Evolutionary conservation across 2,329 filamentous ascomycete species (phyloP), one percentile per base, ranked within the genome.

Genomic region (Fusarium verrucosum): DNA sequence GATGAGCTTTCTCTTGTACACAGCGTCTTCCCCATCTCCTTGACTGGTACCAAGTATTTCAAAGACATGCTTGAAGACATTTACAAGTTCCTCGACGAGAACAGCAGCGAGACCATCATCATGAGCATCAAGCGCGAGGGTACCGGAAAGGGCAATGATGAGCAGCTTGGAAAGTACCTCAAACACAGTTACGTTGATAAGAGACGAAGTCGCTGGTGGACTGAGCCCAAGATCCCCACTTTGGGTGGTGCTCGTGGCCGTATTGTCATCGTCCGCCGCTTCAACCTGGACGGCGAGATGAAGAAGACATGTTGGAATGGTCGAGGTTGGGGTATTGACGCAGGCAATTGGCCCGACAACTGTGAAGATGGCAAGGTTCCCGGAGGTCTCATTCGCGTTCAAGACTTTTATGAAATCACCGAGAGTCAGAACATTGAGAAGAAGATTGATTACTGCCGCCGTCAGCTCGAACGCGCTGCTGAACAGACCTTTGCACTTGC

Each of bases 91-190:
- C 85, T 98, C 14, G 84, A 90, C 26, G 79, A 83, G 23, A 89
- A 97, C 75, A 90, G 92, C 0, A 87, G 85, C 57, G 95, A 99
- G 79, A 90, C 90, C 0, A 80, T 99, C 60, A 87, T 98, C 69
- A 84, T 98, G 77, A 94, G 90, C 52, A 74, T 99, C 70, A 99
- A 99, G 80, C 89, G 93, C 59, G 95, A 99, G 79, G 95, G 95
- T 19, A 85, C 90, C 0, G 94, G 94, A 51, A 88, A 85, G 49
- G 87, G 89, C 40, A 92, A 87, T 13, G 95, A 98, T 75, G 84
- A 88, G 64, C 89, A 96, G 67, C 86, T 98, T 49, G 88, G 87
- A 62, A 86, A 83, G 51, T 88, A 94, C 72, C 82, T 98, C 14
- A 84, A 87, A 66, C 81, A 87, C 63, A 87, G 91, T 76, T 97